Conservation (phyloP, 495 filamentous ascomycete genomes). For the Astrocystis sublimbata region DNA sequence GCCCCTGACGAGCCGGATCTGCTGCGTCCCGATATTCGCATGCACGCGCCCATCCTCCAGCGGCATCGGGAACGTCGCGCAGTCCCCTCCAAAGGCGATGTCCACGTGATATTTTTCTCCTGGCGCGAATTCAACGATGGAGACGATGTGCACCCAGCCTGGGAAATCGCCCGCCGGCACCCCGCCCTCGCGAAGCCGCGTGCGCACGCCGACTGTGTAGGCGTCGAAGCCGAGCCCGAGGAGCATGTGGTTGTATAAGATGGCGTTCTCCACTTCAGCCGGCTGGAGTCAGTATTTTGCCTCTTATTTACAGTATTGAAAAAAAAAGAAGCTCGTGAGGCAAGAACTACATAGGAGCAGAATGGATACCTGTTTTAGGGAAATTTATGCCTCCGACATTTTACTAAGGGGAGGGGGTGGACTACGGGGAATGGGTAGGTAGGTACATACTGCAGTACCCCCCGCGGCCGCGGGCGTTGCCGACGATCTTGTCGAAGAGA, state of each 20-base stretch:
- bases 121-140: slow-evolving; percentile 49
- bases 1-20: slow-evolving; percentile 50
- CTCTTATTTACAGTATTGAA: no score
- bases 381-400: no score
- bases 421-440: no score
- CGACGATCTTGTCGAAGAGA: slow-evolving; percentile 64
- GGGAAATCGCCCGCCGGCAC: slow-evolving; percentile 39
- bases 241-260: slow-evolving; percentile 62
- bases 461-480: slow-evolving; percentile 53
- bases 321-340: no score
- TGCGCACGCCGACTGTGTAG: slow-evolving; percentile 45
- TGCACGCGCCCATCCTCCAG: slow-evolving; percentile 43
- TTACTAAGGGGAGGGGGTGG: no score
- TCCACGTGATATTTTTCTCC: slow-evolving; percentile 56
- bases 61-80: slow-evolving; percentile 56
- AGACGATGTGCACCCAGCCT: slow-evolving; percentile 60
- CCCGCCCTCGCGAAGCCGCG: slow-evolving; percentile 30
- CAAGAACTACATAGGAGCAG: no score
- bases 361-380: no score
- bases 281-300: no score
- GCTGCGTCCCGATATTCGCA: slow-evolving; percentile 49
- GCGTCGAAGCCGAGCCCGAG: slow-evolving; percentile 58
- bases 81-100: slow-evolving; percentile 65
- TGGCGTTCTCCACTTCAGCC: slow-evolving; percentile 67
- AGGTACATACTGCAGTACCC: slow-evolving; percentile 76